Evolutionary conservation across 768 basidiomycete genomes (phyloP).

Genomic region (Exidia glandulosa): DNA sequence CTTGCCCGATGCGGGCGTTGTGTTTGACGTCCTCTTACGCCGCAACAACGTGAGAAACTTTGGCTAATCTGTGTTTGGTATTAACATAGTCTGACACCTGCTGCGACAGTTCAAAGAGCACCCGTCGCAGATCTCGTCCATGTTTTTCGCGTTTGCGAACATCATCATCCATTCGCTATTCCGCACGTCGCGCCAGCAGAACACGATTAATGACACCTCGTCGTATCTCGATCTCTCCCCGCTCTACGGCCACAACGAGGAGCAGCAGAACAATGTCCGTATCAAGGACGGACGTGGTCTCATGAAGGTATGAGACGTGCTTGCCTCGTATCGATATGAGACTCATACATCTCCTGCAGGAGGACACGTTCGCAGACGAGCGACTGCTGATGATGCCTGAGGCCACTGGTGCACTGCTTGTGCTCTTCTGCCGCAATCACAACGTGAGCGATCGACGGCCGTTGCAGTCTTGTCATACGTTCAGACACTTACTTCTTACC

Average conservation of each 20-base stretch:
- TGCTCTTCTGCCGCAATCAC: slow-evolving; percentile 80
- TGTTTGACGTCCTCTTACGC: slow-evolving; percentile 71
- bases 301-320: neutral
- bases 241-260: slow-evolving; percentile 66
- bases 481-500: no score
- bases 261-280: slow-evolving; percentile 45
- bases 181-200: slow-evolving; percentile 60
- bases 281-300: slow-evolving; percentile 45
- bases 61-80: neutral
- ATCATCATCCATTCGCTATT: slow-evolving; percentile 34
- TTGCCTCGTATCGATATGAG: slow-evolving; percentile 10
- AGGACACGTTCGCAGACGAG: slow-evolving; percentile 72
- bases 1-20: slow-evolving; percentile 66
- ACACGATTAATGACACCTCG: slow-evolving; percentile 71
- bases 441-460: slow-evolving; percentile 41
- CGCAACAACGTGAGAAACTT: slow-evolving; percentile 47
- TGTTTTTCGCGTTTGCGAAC: slow-evolving; percentile 71
- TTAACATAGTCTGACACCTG: neutral
- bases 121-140: slow-evolving; percentile 64
- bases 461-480: neutral
- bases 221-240: slow-evolving; percentile 80
- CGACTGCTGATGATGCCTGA: slow-evolving; percentile 69
- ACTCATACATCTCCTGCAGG: no score
- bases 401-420: slow-evolving; percentile 54
- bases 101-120: slow-evolving; percentile 52